Conservation (phyloP, 78 protist genomes). For the Pelomyxa schiedti region DNA sequence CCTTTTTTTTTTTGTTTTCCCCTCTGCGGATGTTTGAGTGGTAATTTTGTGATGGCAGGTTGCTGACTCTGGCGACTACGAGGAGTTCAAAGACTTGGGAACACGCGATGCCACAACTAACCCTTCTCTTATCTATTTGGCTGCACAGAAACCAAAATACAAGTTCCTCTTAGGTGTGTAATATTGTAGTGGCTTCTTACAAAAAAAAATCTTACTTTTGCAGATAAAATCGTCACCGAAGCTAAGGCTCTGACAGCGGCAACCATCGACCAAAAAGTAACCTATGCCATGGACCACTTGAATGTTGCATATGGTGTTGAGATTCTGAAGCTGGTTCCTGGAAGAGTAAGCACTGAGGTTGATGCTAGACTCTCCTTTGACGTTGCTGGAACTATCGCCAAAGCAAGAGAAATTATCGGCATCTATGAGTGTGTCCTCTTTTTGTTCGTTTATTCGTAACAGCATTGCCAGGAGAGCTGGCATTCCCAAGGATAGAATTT, state of each 20-base stretch:
- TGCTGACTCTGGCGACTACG: conserved; percentile 89
- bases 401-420: conserved; percentile 69
- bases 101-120: conserved; percentile 94
- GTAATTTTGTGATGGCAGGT: too few relatives aligned
- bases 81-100: conserved; percentile 46
- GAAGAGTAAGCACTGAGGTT: conserved; percentile 90
- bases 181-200: too few relatives aligned
- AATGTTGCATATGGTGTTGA: conserved; percentile 84
- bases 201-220: conserved; percentile 20
- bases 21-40: too few relatives aligned
- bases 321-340: conserved; percentile 91
- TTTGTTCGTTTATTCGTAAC: not conserved
- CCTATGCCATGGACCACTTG: conserved; percentile 46
- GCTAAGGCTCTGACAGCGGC: not conserved
- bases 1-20: too few relatives aligned
- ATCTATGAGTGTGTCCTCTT: conserved; percentile 65
- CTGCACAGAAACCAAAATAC: conserved; percentile 60
- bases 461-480: conserved; percentile 59
- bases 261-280: conserved; percentile 33
- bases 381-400: conserved; percentile 65
- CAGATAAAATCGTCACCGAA: not conserved
- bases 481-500: conserved; percentile 61
- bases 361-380: conserved; percentile 91
- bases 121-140: conserved; percentile 83
- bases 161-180: conserved; percentile 69